Evolutionary conservation across 495 filamentous ascomycete genomes (phyloP).

Genomic region (Penicillium parvum): DNA sequence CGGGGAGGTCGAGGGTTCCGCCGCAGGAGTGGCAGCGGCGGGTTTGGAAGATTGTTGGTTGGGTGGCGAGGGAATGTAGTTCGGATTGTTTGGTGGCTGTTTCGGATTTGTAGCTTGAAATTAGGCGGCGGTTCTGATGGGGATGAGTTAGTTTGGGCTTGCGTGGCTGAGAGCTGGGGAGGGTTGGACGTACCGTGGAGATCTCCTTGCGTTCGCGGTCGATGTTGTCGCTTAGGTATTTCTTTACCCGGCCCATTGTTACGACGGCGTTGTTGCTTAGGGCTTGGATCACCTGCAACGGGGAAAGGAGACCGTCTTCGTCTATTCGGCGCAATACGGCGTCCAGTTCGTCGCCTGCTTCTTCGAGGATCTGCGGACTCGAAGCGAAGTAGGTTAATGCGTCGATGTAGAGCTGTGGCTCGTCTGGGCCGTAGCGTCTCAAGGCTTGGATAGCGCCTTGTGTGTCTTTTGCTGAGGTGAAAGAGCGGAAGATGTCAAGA

Average conservation of each 20-base stretch:
- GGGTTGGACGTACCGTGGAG: constrained; percentile 43
- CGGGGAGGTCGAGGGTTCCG: constrained; percentile 71
- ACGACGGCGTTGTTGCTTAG: constrained; percentile 80
- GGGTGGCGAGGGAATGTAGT: constrained; percentile 65
- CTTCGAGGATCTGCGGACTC: constrained; percentile 71
- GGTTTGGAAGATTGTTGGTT: constrained; percentile 85
- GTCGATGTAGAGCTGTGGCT: constrained; percentile 89
- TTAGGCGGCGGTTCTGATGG: constrained; percentile 70
- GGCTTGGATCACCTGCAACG: constrained; percentile 93
- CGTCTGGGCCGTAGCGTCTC: constrained; percentile 83
- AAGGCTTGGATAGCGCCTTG: constrained; percentile 83
- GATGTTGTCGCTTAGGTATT: constrained; percentile 83
- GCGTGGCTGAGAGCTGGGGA: background rate
- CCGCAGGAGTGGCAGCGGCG: constrained; percentile 81
- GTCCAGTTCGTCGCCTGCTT: constrained; percentile 78
- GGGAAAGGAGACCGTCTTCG: constrained; percentile 87
- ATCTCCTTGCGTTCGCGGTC: constrained; percentile 85
- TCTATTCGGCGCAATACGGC: constrained; percentile 81
- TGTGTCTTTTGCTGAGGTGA: constrained; percentile 90
- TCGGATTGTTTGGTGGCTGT: constrained; percentile 75
- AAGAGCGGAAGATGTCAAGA: constrained; percentile 95
- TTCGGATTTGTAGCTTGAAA: constrained; percentile 79
- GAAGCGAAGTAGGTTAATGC: constrained; percentile 93
- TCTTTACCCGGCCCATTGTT: constrained; percentile 95
- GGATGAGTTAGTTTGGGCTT: constrained; percentile 11